Evolutionary conservation across 2,329 filamentous ascomycete genomes (phyloP).

Genomic region (Penicillium brasilianum): DNA sequence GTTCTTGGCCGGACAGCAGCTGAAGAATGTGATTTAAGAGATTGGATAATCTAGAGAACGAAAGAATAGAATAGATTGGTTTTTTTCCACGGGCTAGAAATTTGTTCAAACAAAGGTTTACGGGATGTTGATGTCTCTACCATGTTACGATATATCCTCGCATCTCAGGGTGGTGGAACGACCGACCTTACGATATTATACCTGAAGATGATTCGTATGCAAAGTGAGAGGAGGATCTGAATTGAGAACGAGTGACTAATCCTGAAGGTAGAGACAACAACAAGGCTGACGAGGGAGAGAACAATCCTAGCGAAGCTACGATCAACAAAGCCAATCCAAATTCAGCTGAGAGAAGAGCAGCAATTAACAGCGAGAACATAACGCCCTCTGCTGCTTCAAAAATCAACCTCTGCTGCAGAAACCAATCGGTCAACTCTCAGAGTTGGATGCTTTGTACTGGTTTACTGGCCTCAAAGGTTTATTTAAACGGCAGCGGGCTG

Average conservation of each 20-base stretch:
- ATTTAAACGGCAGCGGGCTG: neutral
- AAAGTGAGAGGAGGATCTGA: neutral
- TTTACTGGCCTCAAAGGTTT: neutral
- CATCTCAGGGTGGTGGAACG: too few species aligned
- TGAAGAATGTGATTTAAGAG: constrained; percentile 60
- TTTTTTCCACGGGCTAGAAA: too few species aligned
- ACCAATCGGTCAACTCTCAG: neutral
- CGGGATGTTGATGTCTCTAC: neutral
- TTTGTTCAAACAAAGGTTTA: too few species aligned
- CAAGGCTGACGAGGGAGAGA: neutral
- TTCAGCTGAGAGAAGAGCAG: neutral
- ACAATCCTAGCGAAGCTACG: neutral
- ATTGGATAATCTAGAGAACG: neutral
- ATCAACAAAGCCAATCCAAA: neutral
- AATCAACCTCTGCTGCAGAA: too few species aligned
- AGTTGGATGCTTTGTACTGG: neutral
- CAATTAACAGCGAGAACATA: neutral
- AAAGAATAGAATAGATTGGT: neutral
- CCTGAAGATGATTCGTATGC: neutral
- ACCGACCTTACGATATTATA: too few species aligned
- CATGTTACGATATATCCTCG: too few species aligned
- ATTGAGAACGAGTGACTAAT: neutral
- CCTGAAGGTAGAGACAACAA: neutral
- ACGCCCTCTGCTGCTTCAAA: neutral
- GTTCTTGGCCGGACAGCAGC: constrained; percentile 62